A percentile compares a stretch with the other conserved stretches of the same genome.
These are phyloP conservation scores for rapeseed (Brassica napus) DNA, from an alignment of 345 rosid species.

Conservation along the genomic window Da-Ae NC_063437.1:9664501-9665000, in stretches of 20 bases:
- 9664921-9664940: conserved; percentile 77
- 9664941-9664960: conserved; percentile 88
- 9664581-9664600: no score
- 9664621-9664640: neutral
- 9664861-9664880: neutral
- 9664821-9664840: conserved; percentile 51
- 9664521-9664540: no score
- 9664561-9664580: no score
- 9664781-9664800: conserved; percentile 66
- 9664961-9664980: conserved; percentile 47
- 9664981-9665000: conserved; percentile 51
- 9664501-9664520: no score
- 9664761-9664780: conserved; percentile 62
- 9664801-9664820: conserved; percentile 61
- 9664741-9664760: conserved; percentile 89
- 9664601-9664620: neutral
- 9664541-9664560: no score
- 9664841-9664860: neutral
- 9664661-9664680: neutral
- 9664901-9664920: conserved; percentile 50
- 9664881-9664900: neutral
- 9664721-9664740: conserved; percentile 44
- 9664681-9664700: neutral
- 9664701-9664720: neutral
- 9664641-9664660: neutral